Conservation (phyloP, 1,284 basidiomycete genomes). For the Trametes versicolor region DNA sequence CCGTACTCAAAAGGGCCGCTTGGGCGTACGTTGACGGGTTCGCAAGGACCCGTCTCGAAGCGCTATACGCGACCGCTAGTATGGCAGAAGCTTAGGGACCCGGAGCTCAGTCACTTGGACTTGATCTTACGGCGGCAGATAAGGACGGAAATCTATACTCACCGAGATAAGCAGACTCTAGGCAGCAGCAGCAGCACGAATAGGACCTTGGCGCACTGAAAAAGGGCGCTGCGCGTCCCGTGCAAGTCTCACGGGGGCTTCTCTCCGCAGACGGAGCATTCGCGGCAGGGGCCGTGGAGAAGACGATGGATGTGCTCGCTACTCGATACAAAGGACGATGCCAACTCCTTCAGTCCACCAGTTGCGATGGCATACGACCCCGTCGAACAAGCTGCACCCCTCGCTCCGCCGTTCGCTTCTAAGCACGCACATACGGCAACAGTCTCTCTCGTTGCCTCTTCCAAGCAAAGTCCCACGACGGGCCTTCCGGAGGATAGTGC, state of each 20-base stretch:
- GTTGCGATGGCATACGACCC: no score
- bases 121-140: background rate
- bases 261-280: no score
- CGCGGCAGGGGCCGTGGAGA: no score
- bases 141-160: background rate
- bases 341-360: no score
- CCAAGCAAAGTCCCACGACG: background rate
- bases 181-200: background rate
- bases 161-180: no score
- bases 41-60: background rate
- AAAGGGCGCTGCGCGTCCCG: background rate
- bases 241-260: background rate
- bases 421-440: no score
- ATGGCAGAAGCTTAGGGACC: background rate
- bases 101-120: background rate
- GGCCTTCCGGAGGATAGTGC: background rate
- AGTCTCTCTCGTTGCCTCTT: no score
- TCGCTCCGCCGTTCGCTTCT: no score
- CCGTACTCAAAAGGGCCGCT: no score
- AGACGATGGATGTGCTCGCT: no score
- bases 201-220: background rate
- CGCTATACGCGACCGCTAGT: background rate
- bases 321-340: no score
- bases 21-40: background rate
- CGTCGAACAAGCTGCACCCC: no score